Base-by-base conservation (phyloP, 495 filamentous ascomycete species). In the Daldinia concentrica region DNA sequence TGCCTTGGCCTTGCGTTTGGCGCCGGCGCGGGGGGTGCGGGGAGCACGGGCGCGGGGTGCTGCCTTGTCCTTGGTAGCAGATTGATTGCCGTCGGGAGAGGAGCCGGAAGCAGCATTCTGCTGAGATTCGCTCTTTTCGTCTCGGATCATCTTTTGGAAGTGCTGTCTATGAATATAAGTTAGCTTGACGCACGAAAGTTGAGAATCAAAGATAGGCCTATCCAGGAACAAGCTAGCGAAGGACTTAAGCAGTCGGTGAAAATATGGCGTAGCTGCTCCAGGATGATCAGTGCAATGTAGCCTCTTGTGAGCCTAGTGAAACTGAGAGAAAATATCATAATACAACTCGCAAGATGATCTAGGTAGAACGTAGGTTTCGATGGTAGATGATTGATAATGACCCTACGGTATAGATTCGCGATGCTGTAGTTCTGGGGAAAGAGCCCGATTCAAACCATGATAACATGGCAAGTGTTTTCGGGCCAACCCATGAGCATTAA, bases 161-260 rank as follows among this genome's bases (percentile, higher is more conserved):
- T 65, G 68, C 34, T 71, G 68, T 34, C 68, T 71, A 60, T 17
- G 30, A n/a, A 64, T 19, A 8, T 15, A 48, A 57, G 57, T 71
- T 64, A 71, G 68, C 62, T 29, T 41, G 4, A 39, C 2, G 19
- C 0, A 26, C 4, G 6, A 60, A 6, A 41, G 48, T 4, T 14
- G 15, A 36, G 26, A 26, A 2, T 11, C 4, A 22, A 48, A 12
- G 17, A 22, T 22, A 24, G 4, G 43, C 5, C 2, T 5, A 15
- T 9, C 15, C 9, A 34, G 15, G 11, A 14, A 15, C 1, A 50
- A 58, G 17, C n/a, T 48, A 19, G 19, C 8, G 11, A 24, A 5
- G 8, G 9, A 22, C 22, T 14, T 48, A 24, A 1, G 43, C 2
- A 24, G 19, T 5, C 3, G 1, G 43, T 24, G 9, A 48, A 48